A percentile compares a stretch with the other conserved stretches of the same genome.
Conservation (phyloP, 2,329 filamentous ascomycete species). For the Verticillium albo-atrum region DNA sequence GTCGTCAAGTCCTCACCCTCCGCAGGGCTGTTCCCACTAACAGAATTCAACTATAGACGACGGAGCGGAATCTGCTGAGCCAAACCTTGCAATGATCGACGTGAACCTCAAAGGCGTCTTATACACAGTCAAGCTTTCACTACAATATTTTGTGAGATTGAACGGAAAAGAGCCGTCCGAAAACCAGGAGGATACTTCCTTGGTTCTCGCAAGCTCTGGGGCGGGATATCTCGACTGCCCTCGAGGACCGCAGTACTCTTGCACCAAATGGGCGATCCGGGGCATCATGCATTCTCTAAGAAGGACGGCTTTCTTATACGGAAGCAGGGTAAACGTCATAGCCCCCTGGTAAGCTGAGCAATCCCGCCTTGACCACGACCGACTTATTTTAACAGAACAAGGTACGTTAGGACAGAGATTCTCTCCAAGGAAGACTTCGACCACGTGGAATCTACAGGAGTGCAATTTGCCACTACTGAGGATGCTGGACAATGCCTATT, state of each 20-base stretch:
- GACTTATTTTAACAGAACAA: slow-evolving; percentile 1
- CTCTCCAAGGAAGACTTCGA: slow-evolving; percentile 30
- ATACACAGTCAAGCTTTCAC: slow-evolving; percentile 40
- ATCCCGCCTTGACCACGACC: neutral
- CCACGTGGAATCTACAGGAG: slow-evolving; percentile 21
- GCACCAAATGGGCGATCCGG: slow-evolving; percentile 36
- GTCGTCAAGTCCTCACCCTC: too few species aligned
- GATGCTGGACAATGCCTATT: slow-evolving; percentile 27
- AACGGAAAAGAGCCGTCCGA: slow-evolving; percentile 26
- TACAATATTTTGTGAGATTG: slow-evolving; percentile 39
- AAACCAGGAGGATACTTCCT: slow-evolving; percentile 35
- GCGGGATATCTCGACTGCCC: slow-evolving; percentile 42
- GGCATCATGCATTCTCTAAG: slow-evolving; percentile 36
- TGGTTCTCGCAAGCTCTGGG: slow-evolving; percentile 44
- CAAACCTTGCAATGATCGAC: slow-evolving; percentile 34
- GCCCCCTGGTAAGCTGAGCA: slow-evolving; percentile 28
- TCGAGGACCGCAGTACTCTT: slow-evolving; percentile 34
- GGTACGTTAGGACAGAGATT: slow-evolving; percentile 28
- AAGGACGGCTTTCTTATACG: slow-evolving; percentile 30
- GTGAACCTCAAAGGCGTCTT: slow-evolving; percentile 35
- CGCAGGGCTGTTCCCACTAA: too few species aligned
- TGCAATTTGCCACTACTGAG: slow-evolving; percentile 31
- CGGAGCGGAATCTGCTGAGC: slow-evolving; percentile 23
- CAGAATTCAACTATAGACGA: slow-evolving; percentile 1
- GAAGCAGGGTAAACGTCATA: slow-evolving; percentile 29